Base-by-base conservation (phyloP, 441 rosid genomes). In the Manihot esculenta region DNA sequence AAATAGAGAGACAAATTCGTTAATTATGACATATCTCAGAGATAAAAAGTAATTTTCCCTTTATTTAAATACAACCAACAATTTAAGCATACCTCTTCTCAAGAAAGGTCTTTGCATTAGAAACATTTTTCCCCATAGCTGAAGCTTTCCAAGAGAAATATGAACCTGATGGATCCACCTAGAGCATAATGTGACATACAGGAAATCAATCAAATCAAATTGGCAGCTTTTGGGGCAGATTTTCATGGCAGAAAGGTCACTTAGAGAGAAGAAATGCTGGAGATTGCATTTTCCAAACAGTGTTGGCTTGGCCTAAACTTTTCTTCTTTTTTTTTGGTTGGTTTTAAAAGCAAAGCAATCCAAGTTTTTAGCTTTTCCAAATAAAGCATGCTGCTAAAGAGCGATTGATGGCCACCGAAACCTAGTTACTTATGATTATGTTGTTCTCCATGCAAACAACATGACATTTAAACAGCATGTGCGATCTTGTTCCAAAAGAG, bases 141-240 rank as follows among this genome's bases (percentile, higher is more conserved):
- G 97, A 96, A 66, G 99, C 99, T 82, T 96, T 96, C 99, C 98
- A 96, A 2, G 98, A 96, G 84, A 96, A 96, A 79, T 96, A 96
- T 26, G 99, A 96, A 71, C 99, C 97, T 50, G 99, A 96, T 41
- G 98, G 99, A 73, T 96, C 99, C 71, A 96, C 97, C 99, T 93
- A 75, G 24, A 58, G 71, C 45, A 60, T 58, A 62, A 54, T 30
- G 54, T 4, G 8, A 54, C 57, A 70, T 9, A 74, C 1, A 54
- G 2, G 20, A 21, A 17, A 18, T 47, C 12, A 2, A 5, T 35
- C 12, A 38, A 0, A 49, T 18, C 20, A 14, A 12, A 2, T 41
- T 15, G 15, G 18, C 33, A 20, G 35, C 13, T 70, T 17, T 33
- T 49, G 26, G 21, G 10, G 24, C 2, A 23, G 35, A 60, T 20